Percentiles rank a stretch among this genome's conserved stretches.
Evolutionary conservation across 371 early-diverging fungal genomes (phyloP).

Genomic region (Catenaria anguillulae): DNA sequence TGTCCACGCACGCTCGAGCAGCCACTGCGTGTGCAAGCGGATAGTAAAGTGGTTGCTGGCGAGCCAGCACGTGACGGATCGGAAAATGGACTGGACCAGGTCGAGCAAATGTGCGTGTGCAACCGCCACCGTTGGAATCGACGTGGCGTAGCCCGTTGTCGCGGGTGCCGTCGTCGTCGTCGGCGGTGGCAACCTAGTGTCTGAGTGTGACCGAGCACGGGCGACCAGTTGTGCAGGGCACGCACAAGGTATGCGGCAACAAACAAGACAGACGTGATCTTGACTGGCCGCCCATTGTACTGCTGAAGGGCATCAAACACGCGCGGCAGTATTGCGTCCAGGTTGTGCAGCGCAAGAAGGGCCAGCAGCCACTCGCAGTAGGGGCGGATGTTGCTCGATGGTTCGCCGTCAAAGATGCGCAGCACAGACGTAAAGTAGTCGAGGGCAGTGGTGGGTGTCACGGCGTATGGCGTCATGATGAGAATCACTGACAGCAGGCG

Average conservation of each 20-base stretch:
- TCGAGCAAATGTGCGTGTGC: not conserved
- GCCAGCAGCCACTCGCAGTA: not conserved
- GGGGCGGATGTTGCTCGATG: not conserved
- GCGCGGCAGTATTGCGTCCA: no score
- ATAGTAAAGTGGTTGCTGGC: slow-evolving; percentile 12
- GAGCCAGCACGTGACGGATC: slow-evolving; percentile 8
- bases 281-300: not conserved
- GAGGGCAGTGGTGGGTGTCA: not conserved
- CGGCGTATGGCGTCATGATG: not conserved
- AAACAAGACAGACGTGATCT: not conserved
- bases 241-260: not conserved
- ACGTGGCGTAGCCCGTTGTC: not conserved
- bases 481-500: not conserved
- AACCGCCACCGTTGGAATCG: not conserved
- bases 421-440: not conserved
- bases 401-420: not conserved
- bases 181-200: no score
- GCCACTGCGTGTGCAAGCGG: slow-evolving; percentile 11
- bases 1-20: not conserved
- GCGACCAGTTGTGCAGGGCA: not conserved
- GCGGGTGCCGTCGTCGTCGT: not conserved
- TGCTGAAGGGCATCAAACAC: no score
- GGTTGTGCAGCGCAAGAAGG: not conserved
- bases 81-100: not conserved
- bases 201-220: no score